phyloP scores from a whole-genome alignment of 208 protist genomes.

The Phytomonas sp. region DNA sequence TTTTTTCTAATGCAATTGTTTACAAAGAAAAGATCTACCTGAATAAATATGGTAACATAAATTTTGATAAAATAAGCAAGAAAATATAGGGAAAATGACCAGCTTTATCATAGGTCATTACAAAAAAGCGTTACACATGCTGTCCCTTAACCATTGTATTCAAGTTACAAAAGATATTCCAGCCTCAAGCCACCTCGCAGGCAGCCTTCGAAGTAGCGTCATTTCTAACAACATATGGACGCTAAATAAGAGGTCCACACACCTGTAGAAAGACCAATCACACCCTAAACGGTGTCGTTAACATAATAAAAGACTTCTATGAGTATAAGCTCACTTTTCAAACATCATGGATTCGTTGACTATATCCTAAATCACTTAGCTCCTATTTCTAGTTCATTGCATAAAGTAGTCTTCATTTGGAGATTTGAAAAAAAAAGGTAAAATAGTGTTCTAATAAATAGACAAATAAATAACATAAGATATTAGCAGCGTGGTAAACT shows the following conservation, averaged over 20 bases:
- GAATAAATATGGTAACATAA: background rate
- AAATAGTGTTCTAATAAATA: background rate
- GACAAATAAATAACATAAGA: background rate
- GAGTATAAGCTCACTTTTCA: background rate
- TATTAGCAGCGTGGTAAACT: background rate
- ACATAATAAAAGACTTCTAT: background rate
- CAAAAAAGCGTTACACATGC: background rate
- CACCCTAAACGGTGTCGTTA: background rate
- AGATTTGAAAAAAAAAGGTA: background rate
- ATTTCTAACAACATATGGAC: background rate
- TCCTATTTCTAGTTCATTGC: background rate
- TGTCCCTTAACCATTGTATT: background rate
- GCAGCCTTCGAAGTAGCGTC: background rate
- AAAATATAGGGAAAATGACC: background rate
- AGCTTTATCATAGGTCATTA: background rate
- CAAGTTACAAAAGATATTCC: background rate
- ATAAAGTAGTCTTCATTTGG: background rate
- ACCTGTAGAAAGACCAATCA: background rate
- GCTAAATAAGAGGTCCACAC: background rate
- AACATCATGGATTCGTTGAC: background rate
- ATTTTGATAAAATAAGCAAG: constrained; percentile 4
- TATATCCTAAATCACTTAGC: background rate
- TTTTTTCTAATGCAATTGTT: constrained; percentile 7
- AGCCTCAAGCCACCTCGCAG: background rate
- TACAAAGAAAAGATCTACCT: constrained; percentile 1